phyloP scores from a whole-genome alignment of 768 basidiomycete genomes.

The Kwoniella europaea region DNA sequence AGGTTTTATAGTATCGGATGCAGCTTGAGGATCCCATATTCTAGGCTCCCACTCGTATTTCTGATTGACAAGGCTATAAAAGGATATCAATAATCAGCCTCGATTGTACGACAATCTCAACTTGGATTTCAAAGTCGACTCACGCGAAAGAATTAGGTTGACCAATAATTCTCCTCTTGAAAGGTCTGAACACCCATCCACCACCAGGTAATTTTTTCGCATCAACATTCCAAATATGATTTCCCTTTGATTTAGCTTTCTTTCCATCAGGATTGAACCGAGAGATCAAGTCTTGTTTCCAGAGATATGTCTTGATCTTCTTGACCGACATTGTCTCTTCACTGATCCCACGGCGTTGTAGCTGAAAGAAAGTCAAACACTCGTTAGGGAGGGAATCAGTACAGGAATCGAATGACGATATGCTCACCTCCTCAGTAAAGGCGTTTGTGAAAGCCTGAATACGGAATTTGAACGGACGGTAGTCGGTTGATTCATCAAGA shows the following conservation, averaged over 20 bases:
- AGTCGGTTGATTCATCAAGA: conserved; percentile 93
- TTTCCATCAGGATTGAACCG: conserved; percentile 99
- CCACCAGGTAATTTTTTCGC: conserved; percentile 73
- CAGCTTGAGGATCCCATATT: conserved; percentile 95
- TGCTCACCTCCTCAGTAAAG: conserved; percentile 81
- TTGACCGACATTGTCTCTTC: conserved; percentile 97
- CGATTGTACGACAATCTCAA: neutral
- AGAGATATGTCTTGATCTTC: conserved; percentile 92
- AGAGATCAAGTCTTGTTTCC: conserved; percentile 87
- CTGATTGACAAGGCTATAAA: conserved; percentile 58
- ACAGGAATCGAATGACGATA: neutral
- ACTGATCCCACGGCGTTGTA: conserved; percentile 81
- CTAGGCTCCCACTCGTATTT: conserved; percentile 89
- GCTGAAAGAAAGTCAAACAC: conserved; percentile 60
- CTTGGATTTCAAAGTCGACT: conserved; percentile 11
- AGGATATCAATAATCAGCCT: neutral
- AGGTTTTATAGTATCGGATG: conserved; percentile 77
- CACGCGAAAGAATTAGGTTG: conserved; percentile 75
- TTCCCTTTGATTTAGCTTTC: conserved; percentile 98
- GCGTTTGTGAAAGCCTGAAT: conserved; percentile 97
- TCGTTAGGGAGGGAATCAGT: neutral
- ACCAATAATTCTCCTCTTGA: conserved; percentile 84
- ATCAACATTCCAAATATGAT: conserved; percentile 98
- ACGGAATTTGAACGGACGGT: conserved; percentile 97
- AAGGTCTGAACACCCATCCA: conserved; percentile 85